Conservation (phyloP, 345 rosid genomes). For the Acer saccharum region DNA sequence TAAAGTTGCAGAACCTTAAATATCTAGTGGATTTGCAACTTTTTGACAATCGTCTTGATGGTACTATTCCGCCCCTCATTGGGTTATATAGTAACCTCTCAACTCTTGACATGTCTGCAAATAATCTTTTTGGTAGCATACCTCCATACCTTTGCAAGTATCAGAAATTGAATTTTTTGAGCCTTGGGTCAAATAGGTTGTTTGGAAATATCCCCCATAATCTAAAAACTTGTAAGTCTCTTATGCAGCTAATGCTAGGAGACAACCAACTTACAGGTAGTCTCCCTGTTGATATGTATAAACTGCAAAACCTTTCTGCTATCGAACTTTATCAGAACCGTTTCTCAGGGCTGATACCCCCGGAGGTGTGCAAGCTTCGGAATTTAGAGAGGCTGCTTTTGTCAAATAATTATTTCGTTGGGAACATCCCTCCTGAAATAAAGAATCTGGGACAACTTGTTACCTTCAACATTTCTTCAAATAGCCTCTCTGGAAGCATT, state of each 20-base stretch:
- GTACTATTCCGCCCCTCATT: slow-evolving; percentile 65
- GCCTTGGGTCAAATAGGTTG: slow-evolving; percentile 71
- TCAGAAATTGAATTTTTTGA: slow-evolving; percentile 65
- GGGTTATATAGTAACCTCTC: slow-evolving; percentile 60
- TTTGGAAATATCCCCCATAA: slow-evolving; percentile 71
- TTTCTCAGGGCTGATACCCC: slow-evolving; percentile 66
- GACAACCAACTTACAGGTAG: slow-evolving; percentile 66
- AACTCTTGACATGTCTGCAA: slow-evolving; percentile 67
- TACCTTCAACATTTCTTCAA: slow-evolving; percentile 72
- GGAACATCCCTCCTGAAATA: slow-evolving; percentile 62
- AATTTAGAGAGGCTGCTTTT: slow-evolving; percentile 71
- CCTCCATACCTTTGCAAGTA: slow-evolving; percentile 71
- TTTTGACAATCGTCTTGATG: slow-evolving; percentile 67
- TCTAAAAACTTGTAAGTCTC: slow-evolving; percentile 59
- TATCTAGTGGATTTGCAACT: slow-evolving; percentile 65
- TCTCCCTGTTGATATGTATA: slow-evolving; percentile 65
- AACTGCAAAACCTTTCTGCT: slow-evolving; percentile 68
- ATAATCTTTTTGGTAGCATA: slow-evolving; percentile 59
- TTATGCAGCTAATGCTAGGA: slow-evolving; percentile 71
- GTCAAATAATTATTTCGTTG: slow-evolving; percentile 62
- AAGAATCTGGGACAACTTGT: slow-evolving; percentile 66
- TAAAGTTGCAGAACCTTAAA: slow-evolving; percentile 58
- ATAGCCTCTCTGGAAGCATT: slow-evolving; percentile 63
- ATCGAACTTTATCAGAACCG: slow-evolving; percentile 70
- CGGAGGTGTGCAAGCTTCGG: slow-evolving; percentile 53